phyloP scores from a whole-genome alignment of 768 basidiomycete species.

The Leccinum ochraceum region DNA sequence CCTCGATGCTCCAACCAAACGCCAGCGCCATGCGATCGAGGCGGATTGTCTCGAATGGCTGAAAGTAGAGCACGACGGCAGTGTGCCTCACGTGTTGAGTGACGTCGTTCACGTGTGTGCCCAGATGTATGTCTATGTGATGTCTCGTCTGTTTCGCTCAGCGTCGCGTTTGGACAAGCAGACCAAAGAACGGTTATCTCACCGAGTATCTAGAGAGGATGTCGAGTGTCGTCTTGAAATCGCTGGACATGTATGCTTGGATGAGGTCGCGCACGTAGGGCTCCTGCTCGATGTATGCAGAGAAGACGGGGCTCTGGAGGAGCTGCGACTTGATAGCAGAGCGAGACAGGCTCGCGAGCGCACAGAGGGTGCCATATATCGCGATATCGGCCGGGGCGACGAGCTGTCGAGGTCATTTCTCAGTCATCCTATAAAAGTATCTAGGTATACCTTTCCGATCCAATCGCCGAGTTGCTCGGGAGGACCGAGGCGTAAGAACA shows the following conservation, averaged over 20 bases:
- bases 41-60: conserved; percentile 83
- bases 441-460: conserved; percentile 55
- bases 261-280: conserved; percentile 85
- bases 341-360: conserved; percentile 75
- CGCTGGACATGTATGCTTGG: conserved; percentile 82
- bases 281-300: conserved; percentile 81
- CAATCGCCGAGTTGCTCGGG: conserved; percentile 73
- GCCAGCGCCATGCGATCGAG: conserved; percentile 83
- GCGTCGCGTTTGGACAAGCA: not conserved
- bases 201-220: conserved; percentile 75
- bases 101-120: conserved; percentile 63
- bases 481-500: conserved; percentile 69
- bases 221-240: conserved; percentile 82
- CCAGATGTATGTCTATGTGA: conserved; percentile 74
- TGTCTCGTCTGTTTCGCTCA: conserved; percentile 63
- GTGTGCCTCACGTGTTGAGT: conserved; percentile 71
- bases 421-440: not conserved
- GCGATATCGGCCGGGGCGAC: conserved; percentile 83
- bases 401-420: conserved; percentile 39
- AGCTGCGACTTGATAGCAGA: conserved; percentile 66
- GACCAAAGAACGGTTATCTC: conserved; percentile 13
- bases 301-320: conserved; percentile 69
- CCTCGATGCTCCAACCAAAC: conserved; percentile 78
- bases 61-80: conserved; percentile 85
- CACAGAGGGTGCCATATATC: conserved; percentile 82